phyloP scores from a whole-genome alignment of 768 basidiomycete species.

The Candolleomyces efflorescens region DNA sequence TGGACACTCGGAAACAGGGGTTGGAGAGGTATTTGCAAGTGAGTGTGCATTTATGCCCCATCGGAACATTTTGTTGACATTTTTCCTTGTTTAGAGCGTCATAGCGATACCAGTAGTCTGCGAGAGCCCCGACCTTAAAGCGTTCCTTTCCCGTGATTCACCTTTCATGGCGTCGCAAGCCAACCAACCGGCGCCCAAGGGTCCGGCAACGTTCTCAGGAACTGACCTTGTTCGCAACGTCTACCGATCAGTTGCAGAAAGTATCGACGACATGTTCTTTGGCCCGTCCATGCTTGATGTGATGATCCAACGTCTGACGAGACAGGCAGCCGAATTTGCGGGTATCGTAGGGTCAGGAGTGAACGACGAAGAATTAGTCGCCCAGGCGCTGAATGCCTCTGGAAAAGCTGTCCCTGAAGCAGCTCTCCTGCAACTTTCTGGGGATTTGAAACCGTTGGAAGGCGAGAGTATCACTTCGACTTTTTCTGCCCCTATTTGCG shows the following conservation, averaged over 20 bases:
- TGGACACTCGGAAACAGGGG: constrained; percentile 73
- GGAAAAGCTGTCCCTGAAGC: constrained; percentile 66
- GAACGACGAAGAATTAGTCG: constrained; percentile 81
- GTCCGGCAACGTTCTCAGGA: constrained; percentile 52
- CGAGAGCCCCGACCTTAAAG: constrained; percentile 75
- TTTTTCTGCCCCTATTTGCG: constrained; percentile 93
- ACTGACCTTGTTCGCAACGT: constrained; percentile 80
- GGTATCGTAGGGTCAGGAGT: constrained; percentile 77
- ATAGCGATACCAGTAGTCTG: constrained; percentile 72
- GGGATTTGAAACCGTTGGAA: constrained; percentile 75
- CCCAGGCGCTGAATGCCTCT: constrained; percentile 69
- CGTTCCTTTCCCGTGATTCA: constrained; percentile 85
- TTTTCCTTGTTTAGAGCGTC: constrained; percentile 46
- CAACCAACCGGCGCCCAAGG: constrained; percentile 32
- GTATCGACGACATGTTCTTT: constrained; percentile 96
- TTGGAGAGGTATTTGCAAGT: constrained; percentile 93
- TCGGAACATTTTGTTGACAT: background rate
- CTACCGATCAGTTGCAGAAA: constrained; percentile 89
- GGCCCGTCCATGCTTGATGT: constrained; percentile 95
- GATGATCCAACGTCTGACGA: constrained; percentile 85
- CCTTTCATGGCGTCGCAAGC: constrained; percentile 66
- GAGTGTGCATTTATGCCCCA: constrained; percentile 15
- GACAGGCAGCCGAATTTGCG: constrained; percentile 85
- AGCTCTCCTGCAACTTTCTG: constrained; percentile 65
- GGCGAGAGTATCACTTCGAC: constrained; percentile 87